Evolutionary conservation across 2,329 filamentous ascomycete genomes (phyloP).

Genomic region (Colletotrichum magnum): DNA sequence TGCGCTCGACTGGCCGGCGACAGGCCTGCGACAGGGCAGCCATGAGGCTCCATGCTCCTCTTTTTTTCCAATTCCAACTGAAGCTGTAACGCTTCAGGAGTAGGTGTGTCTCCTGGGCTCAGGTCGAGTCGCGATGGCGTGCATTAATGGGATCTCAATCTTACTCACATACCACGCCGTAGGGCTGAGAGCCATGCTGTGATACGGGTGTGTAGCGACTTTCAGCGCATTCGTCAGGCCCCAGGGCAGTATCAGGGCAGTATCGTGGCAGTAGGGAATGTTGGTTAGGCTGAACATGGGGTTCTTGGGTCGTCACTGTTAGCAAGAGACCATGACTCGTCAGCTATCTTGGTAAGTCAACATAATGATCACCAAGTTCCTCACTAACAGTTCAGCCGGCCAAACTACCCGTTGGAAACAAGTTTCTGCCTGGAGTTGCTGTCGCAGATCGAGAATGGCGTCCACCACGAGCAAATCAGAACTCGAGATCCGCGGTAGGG

Average conservation of each 20-base stretch:
- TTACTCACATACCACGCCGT: conserved; percentile 16
- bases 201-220: neutral
- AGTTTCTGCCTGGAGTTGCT: conserved; percentile 30
- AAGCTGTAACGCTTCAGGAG: conserved; percentile 36
- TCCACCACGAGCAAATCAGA: conserved; percentile 36
- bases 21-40: conserved; percentile 37
- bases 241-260: neutral
- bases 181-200: conserved; percentile 31
- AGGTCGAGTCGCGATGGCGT: conserved; percentile 26
- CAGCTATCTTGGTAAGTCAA: neutral
- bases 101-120: conserved; percentile 3
- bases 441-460: conserved; percentile 19
- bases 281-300: conserved; percentile 10
- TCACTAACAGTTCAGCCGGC: conserved; percentile 10
- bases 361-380: neutral
- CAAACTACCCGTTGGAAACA: conserved; percentile 15
- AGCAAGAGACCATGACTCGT: neutral
- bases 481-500: conserved; percentile 13
- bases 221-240: neutral
- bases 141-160: conserved; percentile 28
- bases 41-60: neutral
- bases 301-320: neutral
- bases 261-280: too few species aligned
- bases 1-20: conserved; percentile 9
- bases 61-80: conserved; percentile 23